Evolutionary conservation across 371 early-diverging fungal species (phyloP), one percentile per base, ranked within the genome.

Genomic region (Mucor plumbeus): DNA sequence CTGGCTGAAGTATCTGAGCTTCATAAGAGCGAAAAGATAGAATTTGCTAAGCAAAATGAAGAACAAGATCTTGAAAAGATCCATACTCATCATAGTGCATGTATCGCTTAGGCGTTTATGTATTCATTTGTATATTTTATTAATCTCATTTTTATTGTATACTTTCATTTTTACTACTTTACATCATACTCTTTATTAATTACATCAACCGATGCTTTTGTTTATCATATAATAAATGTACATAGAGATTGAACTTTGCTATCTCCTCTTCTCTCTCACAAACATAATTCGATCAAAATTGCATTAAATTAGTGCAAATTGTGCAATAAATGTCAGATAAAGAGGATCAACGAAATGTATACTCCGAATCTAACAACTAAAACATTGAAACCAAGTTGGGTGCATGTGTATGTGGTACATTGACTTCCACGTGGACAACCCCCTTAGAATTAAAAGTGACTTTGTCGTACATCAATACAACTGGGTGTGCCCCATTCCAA

Each of bases 51-150:
- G 34, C 21, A 34, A 31, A 61, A 35, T n/a, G 36, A 62, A 6
- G 35, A 38, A 5, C 34, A 54, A 40, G 17, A 31, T 11, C 36
- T 54, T 4, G 63, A 63, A 40, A 38, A 40, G 19, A 33, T 63
- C 14, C 55, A 54, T 26, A 54, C 54, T 5, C 63, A 63, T 33
- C 63, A 63, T 19, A 63, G 63, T 40, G 55, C 63, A 11, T 63
- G 54, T 54, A 58, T 58, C 36, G 39, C 39, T 38, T 58, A 19
- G 33, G 35, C 21, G 26, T 1, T 26, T 26, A 26, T 26, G 26
- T 26, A 26, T 26, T 26, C 50, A 50, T 50, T 26, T 50, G 50
- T 19, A 50, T 21, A 50, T 50, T 50, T 48, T 38, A 7, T 21
- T 50, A 17, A 50, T 5, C 50, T 11, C 26, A 21, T 50, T 50